Conservation (phyloP, 768 basidiomycete species). For the Leucogyrophana mollusca region DNA sequence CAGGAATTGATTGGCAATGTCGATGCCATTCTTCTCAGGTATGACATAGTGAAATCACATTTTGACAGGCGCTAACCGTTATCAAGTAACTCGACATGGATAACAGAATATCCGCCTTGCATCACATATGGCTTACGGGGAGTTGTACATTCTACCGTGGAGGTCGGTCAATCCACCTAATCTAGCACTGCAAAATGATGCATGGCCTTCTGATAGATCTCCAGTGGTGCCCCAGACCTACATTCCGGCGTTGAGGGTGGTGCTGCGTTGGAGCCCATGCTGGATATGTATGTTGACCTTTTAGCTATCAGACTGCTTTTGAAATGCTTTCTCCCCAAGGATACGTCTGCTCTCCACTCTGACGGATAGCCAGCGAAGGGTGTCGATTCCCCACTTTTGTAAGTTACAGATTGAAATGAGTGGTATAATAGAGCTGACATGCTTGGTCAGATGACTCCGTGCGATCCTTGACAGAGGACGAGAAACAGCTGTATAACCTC, state of each 20-base stretch:
- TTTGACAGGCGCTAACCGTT: neutral
- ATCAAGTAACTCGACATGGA: constrained; percentile 92
- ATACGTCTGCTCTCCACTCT: constrained; percentile 75
- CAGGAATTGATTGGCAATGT: constrained; percentile 82
- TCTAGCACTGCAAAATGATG: neutral
- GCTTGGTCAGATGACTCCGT: constrained; percentile 67
- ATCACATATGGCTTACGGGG: constrained; percentile 95
- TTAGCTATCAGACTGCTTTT: neutral
- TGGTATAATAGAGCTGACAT: constrained; percentile 1
- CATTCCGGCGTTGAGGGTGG: constrained; percentile 97
- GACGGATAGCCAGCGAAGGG: constrained; percentile 51
- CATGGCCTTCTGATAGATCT: constrained; percentile 46
- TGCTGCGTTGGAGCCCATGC: constrained; percentile 83
- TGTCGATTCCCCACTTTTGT: constrained; percentile 86
- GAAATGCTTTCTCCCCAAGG: constrained; percentile 38
- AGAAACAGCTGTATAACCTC: constrained; percentile 64
- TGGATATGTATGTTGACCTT: constrained; percentile 68
- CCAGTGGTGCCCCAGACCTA: constrained; percentile 71
- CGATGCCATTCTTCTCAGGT: constrained; percentile 90
- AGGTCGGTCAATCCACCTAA: constrained; percentile 39
- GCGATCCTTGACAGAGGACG: constrained; percentile 62
- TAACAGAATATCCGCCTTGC: constrained; percentile 87
- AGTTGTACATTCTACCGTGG: constrained; percentile 83
- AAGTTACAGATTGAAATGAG: constrained; percentile 27
- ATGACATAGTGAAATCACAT: neutral